These are phyloP conservation scores for Phalaenopsis aphrodite DNA, from an alignment of 106 monocot species.

Conservation along the genomic window DNA sequence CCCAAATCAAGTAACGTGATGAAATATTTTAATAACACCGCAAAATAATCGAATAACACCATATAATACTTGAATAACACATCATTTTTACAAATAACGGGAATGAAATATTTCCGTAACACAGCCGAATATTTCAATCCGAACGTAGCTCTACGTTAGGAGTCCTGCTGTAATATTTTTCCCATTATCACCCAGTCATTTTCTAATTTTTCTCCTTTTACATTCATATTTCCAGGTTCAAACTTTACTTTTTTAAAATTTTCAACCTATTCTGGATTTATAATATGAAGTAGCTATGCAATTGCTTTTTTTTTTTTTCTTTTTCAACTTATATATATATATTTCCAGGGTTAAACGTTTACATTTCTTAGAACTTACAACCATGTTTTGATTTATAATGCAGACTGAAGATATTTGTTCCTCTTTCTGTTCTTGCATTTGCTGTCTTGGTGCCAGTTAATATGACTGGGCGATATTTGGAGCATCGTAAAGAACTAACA, in stretches of 20 bases:
- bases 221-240: not conserved
- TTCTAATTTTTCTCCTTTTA: not conserved
- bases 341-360: not conserved
- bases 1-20: too few relatives aligned
- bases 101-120: too few relatives aligned
- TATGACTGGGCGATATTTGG: conserved; percentile 52
- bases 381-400: conserved; percentile 4
- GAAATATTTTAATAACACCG: too few relatives aligned
- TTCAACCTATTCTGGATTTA: not conserved
- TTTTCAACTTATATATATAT: not conserved
- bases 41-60: too few relatives aligned
- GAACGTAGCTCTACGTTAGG: too few relatives aligned
- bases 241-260: not conserved
- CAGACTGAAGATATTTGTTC: conserved; percentile 89
- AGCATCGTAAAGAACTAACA: conserved; percentile 22
- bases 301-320: not conserved
- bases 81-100: too few relatives aligned
- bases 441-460: conserved; percentile 68
- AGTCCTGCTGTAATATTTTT: too few relatives aligned
- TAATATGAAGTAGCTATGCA: not conserved
- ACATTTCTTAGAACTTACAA: not conserved
- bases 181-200: not conserved
- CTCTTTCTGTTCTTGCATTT: conserved; percentile 52
- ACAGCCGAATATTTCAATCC: too few relatives aligned
- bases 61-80: too few relatives aligned